Evolutionary conservation across 208 protist genomes (phyloP).

Genomic region (Leptomonas pyrrhocoris): DNA sequence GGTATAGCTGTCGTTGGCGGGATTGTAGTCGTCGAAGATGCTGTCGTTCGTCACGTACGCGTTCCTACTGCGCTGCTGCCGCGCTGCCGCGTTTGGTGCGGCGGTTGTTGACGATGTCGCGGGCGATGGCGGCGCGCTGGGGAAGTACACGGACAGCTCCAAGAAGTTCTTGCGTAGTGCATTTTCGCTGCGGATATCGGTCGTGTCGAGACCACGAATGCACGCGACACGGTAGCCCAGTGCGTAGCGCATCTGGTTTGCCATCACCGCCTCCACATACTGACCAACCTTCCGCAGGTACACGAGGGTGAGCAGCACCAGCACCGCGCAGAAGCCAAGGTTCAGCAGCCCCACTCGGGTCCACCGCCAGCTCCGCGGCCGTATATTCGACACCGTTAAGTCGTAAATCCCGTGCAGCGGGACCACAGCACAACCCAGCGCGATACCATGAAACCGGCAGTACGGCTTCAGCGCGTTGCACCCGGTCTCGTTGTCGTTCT

Average conservation of each 20-base stretch:
- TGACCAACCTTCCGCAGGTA: slow-evolving; percentile 49
- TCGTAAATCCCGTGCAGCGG: slow-evolving; percentile 79
- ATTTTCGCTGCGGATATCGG: slow-evolving; percentile 35
- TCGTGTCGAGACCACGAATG: slow-evolving; percentile 58
- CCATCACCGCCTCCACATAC: slow-evolving; percentile 69
- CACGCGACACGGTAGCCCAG: slow-evolving; percentile 82
- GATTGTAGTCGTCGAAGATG: slow-evolving; percentile 15
- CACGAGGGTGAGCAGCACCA: slow-evolving; percentile 47
- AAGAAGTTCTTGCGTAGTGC: slow-evolving; percentile 52
- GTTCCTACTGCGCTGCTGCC: not conserved
- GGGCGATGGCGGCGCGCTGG: not conserved
- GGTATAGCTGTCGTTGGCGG: slow-evolving; percentile 35
- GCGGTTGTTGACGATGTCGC: not conserved
- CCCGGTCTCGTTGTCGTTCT: slow-evolving; percentile 51
- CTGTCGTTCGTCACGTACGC: slow-evolving; percentile 11
- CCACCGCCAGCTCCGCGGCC: slow-evolving; percentile 59
- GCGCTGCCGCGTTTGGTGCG: slow-evolving; percentile 1
- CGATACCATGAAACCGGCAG: slow-evolving; percentile 49
- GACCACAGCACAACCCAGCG: slow-evolving; percentile 53
- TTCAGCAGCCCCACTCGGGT: slow-evolving; percentile 68
- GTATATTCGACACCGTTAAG: slow-evolving; percentile 77
- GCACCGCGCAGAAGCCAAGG: slow-evolving; percentile 58
- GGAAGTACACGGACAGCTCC: slow-evolving; percentile 60
- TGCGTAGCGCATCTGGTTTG: slow-evolving; percentile 59
- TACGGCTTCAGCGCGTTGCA: slow-evolving; percentile 61